A percentile compares a stretch with the other conserved stretches of the same genome.
phyloP scores from a whole-genome alignment of 345 rosid genomes.

The Eucalyptus leucophloia region DNA sequence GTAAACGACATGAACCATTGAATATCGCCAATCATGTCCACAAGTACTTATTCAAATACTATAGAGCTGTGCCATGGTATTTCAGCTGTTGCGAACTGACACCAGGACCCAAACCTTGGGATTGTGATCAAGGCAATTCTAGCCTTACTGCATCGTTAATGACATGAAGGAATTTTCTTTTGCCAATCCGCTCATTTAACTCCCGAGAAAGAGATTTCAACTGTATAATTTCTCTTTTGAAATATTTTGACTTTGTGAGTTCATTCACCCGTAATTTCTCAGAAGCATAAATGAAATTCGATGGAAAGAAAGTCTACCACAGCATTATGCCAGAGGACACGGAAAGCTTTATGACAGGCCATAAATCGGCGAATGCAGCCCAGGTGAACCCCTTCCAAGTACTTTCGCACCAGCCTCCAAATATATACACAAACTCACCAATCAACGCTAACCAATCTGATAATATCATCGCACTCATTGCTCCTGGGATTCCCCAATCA shows the following conservation, averaged over 20 bases:
- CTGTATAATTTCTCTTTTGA: not conserved
- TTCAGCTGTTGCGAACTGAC: not conserved
- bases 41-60: not conserved
- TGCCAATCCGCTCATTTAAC: not conserved
- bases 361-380: constrained; percentile 7
- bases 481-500: constrained; percentile 10
- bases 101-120: not conserved
- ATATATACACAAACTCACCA: constrained; percentile 11
- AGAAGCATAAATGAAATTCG: not conserved
- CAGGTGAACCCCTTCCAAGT: constrained; percentile 13
- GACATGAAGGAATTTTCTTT: not conserved
- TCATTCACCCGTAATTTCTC: not conserved
- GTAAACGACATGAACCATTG: not conserved
- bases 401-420: constrained; percentile 17
- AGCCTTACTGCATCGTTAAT: not conserved
- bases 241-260: not conserved
- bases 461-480: constrained; percentile 9
- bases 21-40: not conserved
- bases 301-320: constrained; percentile 10
- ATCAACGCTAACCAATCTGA: constrained; percentile 3
- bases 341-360: constrained; percentile 15
- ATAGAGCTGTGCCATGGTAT: not conserved
- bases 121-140: not conserved
- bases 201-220: not conserved
- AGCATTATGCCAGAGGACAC: constrained; percentile 54